These are phyloP conservation scores for Penicillium dipodomyicola DNA, from an alignment of 495 filamentous ascomycete genomes.

Conservation along the genomic window DNA sequence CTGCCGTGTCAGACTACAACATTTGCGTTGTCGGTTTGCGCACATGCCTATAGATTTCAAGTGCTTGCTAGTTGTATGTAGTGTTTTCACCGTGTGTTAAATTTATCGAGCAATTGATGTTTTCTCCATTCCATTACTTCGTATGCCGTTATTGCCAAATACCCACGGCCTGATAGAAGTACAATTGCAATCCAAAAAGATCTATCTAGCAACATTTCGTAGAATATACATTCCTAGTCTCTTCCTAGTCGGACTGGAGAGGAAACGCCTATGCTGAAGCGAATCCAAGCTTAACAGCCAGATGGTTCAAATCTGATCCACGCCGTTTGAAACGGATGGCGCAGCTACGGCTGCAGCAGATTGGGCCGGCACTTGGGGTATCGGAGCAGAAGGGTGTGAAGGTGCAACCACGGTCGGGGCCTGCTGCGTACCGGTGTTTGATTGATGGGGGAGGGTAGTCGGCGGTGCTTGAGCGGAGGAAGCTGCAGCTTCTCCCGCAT, in stretches of 20 bases:
- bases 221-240: neutral
- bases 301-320: conserved; percentile 4
- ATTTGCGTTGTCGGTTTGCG: neutral
- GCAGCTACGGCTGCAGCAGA: neutral
- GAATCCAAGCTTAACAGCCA: conserved; percentile 4
- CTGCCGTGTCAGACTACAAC: neutral
- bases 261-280: neutral
- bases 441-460: neutral
- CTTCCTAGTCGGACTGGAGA: neutral
- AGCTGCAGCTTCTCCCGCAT: conserved; percentile 7
- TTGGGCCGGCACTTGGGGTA: neutral
- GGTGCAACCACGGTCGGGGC: conserved; percentile 2
- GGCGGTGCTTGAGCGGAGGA: conserved; percentile 7
- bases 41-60: neutral
- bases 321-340: conserved; percentile 11
- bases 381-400: conserved; percentile 2
- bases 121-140: neutral
- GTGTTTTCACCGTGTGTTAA: neutral
- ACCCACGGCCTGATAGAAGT: neutral
- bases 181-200: neutral
- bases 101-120: neutral
- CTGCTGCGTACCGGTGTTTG: conserved; percentile 1
- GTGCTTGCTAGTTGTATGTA: neutral
- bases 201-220: conserved; percentile 1
- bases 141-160: neutral